Base-by-base conservation (phyloP, 2,329 filamentous ascomycete species). In the Sclerotinia spermophila region DNA sequence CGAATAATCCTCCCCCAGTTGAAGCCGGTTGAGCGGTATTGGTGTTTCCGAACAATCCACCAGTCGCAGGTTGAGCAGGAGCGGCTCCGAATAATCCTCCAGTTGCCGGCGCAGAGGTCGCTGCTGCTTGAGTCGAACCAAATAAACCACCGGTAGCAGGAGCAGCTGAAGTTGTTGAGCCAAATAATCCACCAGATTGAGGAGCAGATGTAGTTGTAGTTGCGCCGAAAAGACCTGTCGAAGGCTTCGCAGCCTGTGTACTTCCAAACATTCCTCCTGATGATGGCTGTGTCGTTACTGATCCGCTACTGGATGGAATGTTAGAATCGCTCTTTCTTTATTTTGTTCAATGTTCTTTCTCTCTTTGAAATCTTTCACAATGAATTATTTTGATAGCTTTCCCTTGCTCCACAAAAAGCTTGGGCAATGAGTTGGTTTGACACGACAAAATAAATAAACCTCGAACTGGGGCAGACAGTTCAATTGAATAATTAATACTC, bases 231-330 rank as follows among this genome's bases (percentile, higher is more conserved):
- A 80, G 75, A 59, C 77, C 71, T 33, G 70, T 69, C 27, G 75
- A 69, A 35, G 77, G 77, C 73, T 78, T 77, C 64, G 70, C 74
- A 65, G 76, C 73, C 58, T 73, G 73, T 62, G 76, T 75, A 64
- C 69, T 76, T 73, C 76, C 75, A 73, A 79, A 79, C 75, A 79
- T 76, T 73, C 77, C 78, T 77, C 74, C 76, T 69, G 75, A 74
- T 69, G 72, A 69, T 71, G 76, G 72, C 59, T 76, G 72, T 53
- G 76, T 71, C 56, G 75, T 74, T 58, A 69, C 71, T 68, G 78
- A 76, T 73, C 76, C 77, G 76, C 78, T 79, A 71, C 17, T 70
- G 68, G 60, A 30, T 58, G 62, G 68, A 62, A 65, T 69, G 70
- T 76, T 71, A 73, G 75, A 73, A 45, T 75, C 45, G 71, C 38